phyloP scores from a whole-genome alignment of 139 green algal genomes.

The Haematococcus lacustris region DNA sequence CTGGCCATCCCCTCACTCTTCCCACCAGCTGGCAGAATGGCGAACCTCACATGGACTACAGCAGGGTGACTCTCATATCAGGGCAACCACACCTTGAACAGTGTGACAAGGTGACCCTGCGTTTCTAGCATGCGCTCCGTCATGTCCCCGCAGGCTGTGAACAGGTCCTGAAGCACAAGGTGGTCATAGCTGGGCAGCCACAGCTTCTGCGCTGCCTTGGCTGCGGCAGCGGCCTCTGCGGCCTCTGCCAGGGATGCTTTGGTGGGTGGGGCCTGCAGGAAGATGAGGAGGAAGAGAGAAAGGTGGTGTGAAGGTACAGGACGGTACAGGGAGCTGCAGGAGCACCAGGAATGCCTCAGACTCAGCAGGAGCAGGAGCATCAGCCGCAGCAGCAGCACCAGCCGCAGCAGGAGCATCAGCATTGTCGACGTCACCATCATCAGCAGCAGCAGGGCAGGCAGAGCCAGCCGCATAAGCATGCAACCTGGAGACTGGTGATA shows the following conservation, averaged over 20 bases:
- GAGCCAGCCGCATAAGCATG: too few species aligned
- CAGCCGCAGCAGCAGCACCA: too few species aligned
- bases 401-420: too few species aligned
- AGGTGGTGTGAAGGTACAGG: neutral
- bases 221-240: too few species aligned
- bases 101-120: neutral
- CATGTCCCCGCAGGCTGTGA: neutral
- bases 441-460: too few species aligned
- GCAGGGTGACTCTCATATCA: neutral
- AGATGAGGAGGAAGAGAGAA: neutral
- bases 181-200: neutral
- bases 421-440: too few species aligned
- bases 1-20: neutral
- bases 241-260: too few species aligned
- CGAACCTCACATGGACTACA: neutral
- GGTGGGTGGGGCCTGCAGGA: neutral
- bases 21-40: neutral
- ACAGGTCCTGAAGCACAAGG: neutral
- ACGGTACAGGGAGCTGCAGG: neutral
- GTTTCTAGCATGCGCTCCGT: conserved; percentile 10
- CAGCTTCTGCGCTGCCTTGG: too few species aligned
- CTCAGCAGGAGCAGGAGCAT: too few species aligned
- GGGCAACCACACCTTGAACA: conserved; percentile 1
- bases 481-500: too few species aligned
- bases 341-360: neutral